Conservation (phyloP, 139 green algal species). For the Penium margaritaceum region DNA sequence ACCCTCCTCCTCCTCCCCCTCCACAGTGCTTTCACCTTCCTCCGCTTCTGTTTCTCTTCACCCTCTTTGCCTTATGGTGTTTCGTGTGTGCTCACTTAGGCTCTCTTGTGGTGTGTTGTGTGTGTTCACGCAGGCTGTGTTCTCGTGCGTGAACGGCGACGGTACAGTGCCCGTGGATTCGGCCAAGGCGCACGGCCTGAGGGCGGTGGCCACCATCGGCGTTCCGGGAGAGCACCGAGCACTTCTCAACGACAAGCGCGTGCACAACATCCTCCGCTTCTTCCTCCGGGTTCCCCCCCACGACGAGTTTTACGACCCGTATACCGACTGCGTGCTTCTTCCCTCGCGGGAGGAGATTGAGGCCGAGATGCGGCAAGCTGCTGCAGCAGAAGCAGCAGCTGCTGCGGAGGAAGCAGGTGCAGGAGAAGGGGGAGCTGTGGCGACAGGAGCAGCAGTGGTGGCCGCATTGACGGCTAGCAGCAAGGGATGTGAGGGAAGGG, state of each 20-base stretch:
- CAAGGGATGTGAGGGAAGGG: no score
- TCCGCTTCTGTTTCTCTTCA: not conserved
- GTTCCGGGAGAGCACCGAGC: conserved; percentile 26
- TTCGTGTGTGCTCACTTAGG: not conserved
- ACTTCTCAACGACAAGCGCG: conserved; percentile 8
- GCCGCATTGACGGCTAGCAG: no score
- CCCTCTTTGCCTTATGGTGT: no score
- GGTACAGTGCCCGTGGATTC: conserved; percentile 27
- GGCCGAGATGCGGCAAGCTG: conserved; percentile 8
- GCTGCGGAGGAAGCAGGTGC: no score
- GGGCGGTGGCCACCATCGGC: conserved; percentile 3
- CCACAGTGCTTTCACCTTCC: not conserved
- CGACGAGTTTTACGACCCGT: conserved; percentile 19
- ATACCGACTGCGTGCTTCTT: conserved; percentile 22
- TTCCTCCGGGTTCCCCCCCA: conserved; percentile 3
- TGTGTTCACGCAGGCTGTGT: conserved; percentile 14
- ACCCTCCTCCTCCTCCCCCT: not conserved
- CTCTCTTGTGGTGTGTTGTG: not conserved
- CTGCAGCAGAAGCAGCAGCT: no score
- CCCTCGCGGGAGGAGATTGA: conserved; percentile 29
- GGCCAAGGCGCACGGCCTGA: conserved; percentile 17
- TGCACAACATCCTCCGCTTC: conserved; percentile 13
- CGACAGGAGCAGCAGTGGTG: no score
- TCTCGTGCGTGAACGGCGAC: conserved; percentile 23
- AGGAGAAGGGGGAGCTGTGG: no score